A percentile compares a stretch with the other conserved stretches of the same genome.
Evolutionary conservation across 2,329 filamentous ascomycete species (phyloP).

Genomic region (Paradendryphiella salina): DNA sequence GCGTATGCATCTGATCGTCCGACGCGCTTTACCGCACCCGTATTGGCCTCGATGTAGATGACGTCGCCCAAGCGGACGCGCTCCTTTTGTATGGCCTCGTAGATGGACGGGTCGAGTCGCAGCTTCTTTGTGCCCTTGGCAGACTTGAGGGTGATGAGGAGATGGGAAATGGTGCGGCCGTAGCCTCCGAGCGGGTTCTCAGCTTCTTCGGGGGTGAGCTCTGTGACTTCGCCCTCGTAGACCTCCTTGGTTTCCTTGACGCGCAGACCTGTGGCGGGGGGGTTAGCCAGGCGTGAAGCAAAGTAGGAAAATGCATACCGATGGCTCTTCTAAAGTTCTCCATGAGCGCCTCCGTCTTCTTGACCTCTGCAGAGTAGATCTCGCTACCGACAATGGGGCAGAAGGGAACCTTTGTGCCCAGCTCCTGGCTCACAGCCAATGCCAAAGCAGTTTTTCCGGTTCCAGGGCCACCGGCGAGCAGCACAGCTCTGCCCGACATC

Average conservation of each 20-base stretch:
- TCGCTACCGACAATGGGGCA: constrained; percentile 98
- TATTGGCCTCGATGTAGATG: constrained; percentile 99
- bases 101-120: constrained; percentile 94
- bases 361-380: constrained; percentile 96
- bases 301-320: constrained; percentile 55
- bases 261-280: constrained; percentile 63
- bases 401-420: constrained; percentile 97
- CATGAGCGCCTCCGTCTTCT: constrained; percentile 99
- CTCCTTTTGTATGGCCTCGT: constrained; percentile 99
- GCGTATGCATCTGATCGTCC: constrained; percentile 95
- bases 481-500: constrained; percentile 92
- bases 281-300: constrained; percentile 5
- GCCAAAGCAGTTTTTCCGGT: constrained; percentile 97
- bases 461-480: constrained; percentile 88
- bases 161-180: constrained; percentile 94
- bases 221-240: constrained; percentile 97
- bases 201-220: constrained; percentile 95
- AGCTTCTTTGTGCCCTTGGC: constrained; percentile 98
- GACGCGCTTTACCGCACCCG: constrained; percentile 94
- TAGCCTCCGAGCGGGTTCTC: constrained; percentile 97
- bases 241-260: constrained; percentile 99
- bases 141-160: constrained; percentile 92
- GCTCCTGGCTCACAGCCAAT: constrained; percentile 91
- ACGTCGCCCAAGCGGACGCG: constrained; percentile 94
- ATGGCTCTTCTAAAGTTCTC: constrained; percentile 98